A percentile compares a stretch with the other conserved stretches of the same genome.
Conservation (phyloP, 1,139 yeast species). For the Debaryomycetaceae sp. region DNA sequence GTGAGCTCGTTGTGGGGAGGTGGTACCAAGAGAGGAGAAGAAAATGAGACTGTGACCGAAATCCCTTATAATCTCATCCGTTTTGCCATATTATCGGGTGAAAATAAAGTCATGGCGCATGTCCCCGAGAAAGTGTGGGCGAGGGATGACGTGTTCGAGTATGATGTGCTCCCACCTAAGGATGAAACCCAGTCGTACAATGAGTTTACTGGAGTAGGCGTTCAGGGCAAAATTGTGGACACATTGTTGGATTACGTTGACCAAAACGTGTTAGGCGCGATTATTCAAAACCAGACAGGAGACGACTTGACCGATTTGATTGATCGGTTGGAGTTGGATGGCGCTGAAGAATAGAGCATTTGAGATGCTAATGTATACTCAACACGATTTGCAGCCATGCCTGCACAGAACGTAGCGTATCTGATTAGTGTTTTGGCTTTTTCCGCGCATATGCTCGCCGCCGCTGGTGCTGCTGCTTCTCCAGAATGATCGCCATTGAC, state of each 20-base stretch:
- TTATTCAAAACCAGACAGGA: conserved; percentile 28
- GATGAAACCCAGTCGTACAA: conserved; percentile 24
- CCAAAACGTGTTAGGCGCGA: conserved; percentile 35
- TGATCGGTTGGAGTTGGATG: conserved; percentile 3
- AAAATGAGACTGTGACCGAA: conserved; percentile 12
- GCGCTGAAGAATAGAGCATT: no score
- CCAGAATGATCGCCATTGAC: conserved; percentile 41
- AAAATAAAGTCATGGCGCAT: conserved; percentile 63
- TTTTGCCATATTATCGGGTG: conserved; percentile 67
- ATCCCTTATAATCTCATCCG: conserved; percentile 61
- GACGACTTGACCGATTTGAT: conserved; percentile 24
- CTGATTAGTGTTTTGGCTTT: no score
- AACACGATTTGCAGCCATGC: no score
- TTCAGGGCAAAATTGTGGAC: conserved; percentile 21
- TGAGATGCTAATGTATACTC: no score
- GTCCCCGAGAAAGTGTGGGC: conserved; percentile 63
- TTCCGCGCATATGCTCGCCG: no score
- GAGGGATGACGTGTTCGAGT: conserved; percentile 58
- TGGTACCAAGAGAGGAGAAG: neutral
- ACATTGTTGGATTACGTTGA: conserved; percentile 34
- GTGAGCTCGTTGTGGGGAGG: conserved; percentile 1
- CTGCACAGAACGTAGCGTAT: no score
- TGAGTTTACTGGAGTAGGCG: conserved; percentile 23
- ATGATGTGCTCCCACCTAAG: conserved; percentile 65
- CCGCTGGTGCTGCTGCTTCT: no score